These are phyloP conservation scores for Citrus mangshanensis DNA, from an alignment of 345 rosid genomes.

Conservation along the genomic window DNA sequence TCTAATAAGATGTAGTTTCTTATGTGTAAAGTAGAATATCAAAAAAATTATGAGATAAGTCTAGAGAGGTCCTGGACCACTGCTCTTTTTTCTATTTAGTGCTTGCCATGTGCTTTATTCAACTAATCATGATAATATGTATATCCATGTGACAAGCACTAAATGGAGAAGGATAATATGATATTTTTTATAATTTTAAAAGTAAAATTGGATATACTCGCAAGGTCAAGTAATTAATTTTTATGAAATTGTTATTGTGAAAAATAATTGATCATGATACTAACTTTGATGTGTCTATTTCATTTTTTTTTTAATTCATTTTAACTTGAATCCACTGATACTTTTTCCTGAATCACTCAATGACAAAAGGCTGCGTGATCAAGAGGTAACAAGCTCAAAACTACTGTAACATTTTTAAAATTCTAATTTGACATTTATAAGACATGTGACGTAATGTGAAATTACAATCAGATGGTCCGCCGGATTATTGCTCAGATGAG, in stretches of 20 bases:
- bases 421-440: not conserved
- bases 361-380: not conserved
- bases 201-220: too few species aligned
- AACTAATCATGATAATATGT: too few species aligned
- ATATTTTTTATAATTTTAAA: too few species aligned
- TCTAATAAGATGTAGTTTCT: too few species aligned
- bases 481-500: conserved; percentile 9
- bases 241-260: not conserved
- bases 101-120: too few species aligned
- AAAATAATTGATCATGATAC: not conserved
- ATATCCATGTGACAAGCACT: too few species aligned
- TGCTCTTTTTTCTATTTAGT: too few species aligned
- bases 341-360: not conserved
- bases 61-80: too few species aligned
- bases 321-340: not conserved
- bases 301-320: not conserved
- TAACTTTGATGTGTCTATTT: not conserved
- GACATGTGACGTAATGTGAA: not conserved
- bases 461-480: conserved; percentile 3
- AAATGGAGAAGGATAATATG: too few species aligned
- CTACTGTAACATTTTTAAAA: not conserved
- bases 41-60: too few species aligned
- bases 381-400: conserved; percentile 4
- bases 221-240: not conserved
- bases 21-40: too few species aligned